Evolutionary conservation across 2,329 filamentous ascomycete species (phyloP).

Genomic region (Thermomyces lanuginosus): DNA sequence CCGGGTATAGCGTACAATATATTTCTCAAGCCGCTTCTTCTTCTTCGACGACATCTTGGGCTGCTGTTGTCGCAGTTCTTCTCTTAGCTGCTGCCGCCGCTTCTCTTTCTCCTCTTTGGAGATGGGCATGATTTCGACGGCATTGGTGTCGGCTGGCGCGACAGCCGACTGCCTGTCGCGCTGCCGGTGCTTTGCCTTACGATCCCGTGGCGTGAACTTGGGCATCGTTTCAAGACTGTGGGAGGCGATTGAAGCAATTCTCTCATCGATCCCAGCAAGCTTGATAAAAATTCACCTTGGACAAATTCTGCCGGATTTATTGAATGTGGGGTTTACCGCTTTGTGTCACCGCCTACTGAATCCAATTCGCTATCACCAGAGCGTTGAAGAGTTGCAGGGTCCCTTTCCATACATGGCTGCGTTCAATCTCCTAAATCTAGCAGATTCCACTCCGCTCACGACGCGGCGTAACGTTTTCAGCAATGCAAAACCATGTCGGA

Average conservation of each 20-base stretch:
- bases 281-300: conserved; percentile 8
- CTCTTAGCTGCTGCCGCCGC: conserved; percentile 35
- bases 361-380: conserved; percentile 1
- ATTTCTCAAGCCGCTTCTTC: conserved; percentile 51
- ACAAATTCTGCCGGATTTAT: conserved; percentile 11
- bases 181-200: conserved; percentile 38
- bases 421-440: not conserved
- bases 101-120: conserved; percentile 39
- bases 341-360: conserved; percentile 6
- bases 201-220: conserved; percentile 39
- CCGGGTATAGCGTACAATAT: conserved; percentile 35
- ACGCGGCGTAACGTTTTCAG: too few relatives aligned
- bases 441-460: too few relatives aligned
- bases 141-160: conserved; percentile 31
- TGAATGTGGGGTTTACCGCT: conserved; percentile 10
- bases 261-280: conserved; percentile 7
- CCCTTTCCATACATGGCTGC: not conserved
- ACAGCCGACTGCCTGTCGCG: conserved; percentile 12
- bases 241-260: conserved; percentile 6
- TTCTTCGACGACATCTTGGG: conserved; percentile 47
- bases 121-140: conserved; percentile 24
- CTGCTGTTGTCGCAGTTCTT: conserved; percentile 38
- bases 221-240: conserved; percentile 17
- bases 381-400: too few relatives aligned
- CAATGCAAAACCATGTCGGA: too few relatives aligned